Base-by-base conservation (phyloP, 345 rosid genomes). In the Balakata baccata region DNA sequence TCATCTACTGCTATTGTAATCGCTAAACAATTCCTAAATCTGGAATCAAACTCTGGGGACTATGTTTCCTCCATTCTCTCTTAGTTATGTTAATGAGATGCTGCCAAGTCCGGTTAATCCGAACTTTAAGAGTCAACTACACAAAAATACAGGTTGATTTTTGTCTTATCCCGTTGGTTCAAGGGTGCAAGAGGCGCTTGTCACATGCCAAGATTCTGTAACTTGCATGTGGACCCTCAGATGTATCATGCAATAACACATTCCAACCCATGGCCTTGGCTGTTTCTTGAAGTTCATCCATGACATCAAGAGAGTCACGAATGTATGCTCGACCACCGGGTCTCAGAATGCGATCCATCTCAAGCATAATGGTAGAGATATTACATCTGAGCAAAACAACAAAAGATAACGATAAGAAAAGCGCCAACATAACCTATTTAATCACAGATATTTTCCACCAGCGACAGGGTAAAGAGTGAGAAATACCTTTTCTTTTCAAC, bases 211-310 rank as follows among this genome's bases (percentile, higher is more conserved):
- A 80, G 75, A 93, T 82, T 83, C 92, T 87, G 75, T 90, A 90
- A 83, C 97, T 93, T 61, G 99, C 94, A 82, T 91, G 93, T 79
- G 97, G 97, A 52, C 99, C 99, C 85, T 95, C 99, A 20, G 94
- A 79, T 45, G 99, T 95, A 63, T 92, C 91, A 1, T 86, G 92
- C 79, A 92, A 37, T 38, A 76, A 3, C 5, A 78, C 77, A 10
- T 65, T 87, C 99, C 99, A 95, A 23, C 92, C 89, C 97, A 95
- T 87, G 63, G 96, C 96, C 49, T 82, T 92, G 0, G 86, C 94
- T 13, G 86, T 87, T 72, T 79, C 94, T 68, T 80, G 87, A 89
- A 95, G 93, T 77, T 92, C 96, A 46, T 86, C 90, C 88, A 91
- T 87, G 71, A 91, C 90, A 16, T 85, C 83, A 16, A 92, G 68